These are phyloP conservation scores for Artemisia annua DNA, from an alignment of 129 eudicot species.

Conservation along the genomic window DNA sequence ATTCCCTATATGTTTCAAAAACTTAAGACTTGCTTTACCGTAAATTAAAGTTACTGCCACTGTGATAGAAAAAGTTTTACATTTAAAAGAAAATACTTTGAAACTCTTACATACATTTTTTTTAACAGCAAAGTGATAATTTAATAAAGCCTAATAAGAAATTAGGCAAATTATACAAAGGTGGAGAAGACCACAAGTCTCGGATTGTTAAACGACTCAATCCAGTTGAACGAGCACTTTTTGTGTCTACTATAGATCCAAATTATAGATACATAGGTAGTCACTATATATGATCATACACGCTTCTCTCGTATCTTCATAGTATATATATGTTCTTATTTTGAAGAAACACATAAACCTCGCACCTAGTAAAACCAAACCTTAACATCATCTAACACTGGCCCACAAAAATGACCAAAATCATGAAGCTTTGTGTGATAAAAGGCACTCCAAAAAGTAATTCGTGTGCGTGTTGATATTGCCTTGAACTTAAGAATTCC, in stretches of 20 bases:
- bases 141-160: too few species aligned
- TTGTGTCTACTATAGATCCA: too few species aligned
- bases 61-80: neutral
- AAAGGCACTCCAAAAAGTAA: conserved; percentile 51
- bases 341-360: neutral
- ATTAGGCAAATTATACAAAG: too few species aligned
- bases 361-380: conserved; percentile 37
- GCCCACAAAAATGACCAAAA: conserved; percentile 52
- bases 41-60: neutral
- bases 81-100: neutral
- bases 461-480: conserved; percentile 43
- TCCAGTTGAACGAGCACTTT: too few species aligned
- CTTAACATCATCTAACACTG: conserved; percentile 55
- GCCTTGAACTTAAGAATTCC: conserved; percentile 48
- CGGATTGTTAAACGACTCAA: too few species aligned
- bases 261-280: neutral
- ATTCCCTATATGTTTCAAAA: too few species aligned
- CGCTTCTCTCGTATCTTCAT: neutral
- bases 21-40: neutral
- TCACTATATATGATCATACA: conserved; percentile 4
- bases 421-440: conserved; percentile 51
- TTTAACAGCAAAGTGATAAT: too few species aligned
- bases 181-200: too few species aligned
- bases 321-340: neutral
- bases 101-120: neutral